Conservation (phyloP, 495 filamentous ascomycete genomes). For the Aspergillus baeticus region DNA sequence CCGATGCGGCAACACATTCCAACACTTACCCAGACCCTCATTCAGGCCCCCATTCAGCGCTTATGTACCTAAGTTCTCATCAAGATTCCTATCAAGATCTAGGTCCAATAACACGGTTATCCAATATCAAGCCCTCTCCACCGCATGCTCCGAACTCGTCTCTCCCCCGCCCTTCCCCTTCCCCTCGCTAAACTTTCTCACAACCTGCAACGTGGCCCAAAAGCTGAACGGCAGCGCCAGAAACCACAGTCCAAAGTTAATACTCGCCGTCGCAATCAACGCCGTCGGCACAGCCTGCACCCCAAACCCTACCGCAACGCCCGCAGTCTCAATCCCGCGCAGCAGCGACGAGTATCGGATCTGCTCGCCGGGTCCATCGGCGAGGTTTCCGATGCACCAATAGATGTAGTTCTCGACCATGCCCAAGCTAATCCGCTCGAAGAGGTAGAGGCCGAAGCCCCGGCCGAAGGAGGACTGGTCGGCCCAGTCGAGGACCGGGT, state of each 20-base stretch:
- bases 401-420: conserved; percentile 48
- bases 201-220: conserved; percentile 40
- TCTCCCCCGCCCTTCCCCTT: conserved; percentile 26
- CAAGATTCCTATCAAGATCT: too few relatives aligned
- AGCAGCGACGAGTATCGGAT: conserved; percentile 43
- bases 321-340: conserved; percentile 41
- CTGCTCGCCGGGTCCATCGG: conserved; percentile 41
- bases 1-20: too few relatives aligned
- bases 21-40: too few relatives aligned
- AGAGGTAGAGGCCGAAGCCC: conserved; percentile 42
- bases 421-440: conserved; percentile 35
- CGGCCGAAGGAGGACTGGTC: conserved; percentile 35
- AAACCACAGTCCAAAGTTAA: conserved; percentile 43
- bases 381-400: conserved; percentile 44
- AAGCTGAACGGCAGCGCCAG: conserved; percentile 42
- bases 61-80: too few relatives aligned
- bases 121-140: background rate
- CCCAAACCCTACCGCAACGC: conserved; percentile 40
- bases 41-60: too few relatives aligned
- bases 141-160: conserved; percentile 3
- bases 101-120: too few relatives aligned
- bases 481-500: conserved; percentile 25
- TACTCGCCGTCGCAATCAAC: conserved; percentile 40
- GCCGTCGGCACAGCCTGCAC: conserved; percentile 43
- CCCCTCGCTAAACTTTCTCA: conserved; percentile 24